Percentiles rank a stretch among this genome's conserved stretches.
These are phyloP conservation scores for Scutellaria baicalensis DNA, from an alignment of 257 asterid genomes.

Conservation along the genomic window DNA sequence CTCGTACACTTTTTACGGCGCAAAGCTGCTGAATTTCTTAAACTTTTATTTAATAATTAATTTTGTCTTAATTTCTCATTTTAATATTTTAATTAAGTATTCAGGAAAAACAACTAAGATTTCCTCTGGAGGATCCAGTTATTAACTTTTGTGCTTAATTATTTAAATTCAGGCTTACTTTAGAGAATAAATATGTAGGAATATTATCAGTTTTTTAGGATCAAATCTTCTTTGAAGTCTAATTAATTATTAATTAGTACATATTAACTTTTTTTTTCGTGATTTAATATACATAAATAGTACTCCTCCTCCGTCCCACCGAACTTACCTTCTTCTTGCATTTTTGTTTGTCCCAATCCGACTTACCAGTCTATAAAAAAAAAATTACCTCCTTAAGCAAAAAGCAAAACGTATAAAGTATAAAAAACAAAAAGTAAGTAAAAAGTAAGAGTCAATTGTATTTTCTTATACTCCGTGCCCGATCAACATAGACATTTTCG, in stretches of 20 bases:
- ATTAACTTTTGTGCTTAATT: background rate
- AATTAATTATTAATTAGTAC: background rate
- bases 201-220: constrained; percentile 16
- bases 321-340: too few species aligned
- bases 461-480: too few species aligned
- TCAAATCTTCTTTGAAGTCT: constrained; percentile 19
- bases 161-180: background rate
- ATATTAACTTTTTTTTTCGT: background rate
- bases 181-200: constrained; percentile 1
- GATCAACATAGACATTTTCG: too few species aligned
- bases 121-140: background rate
- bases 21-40: constrained; percentile 19
- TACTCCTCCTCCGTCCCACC: too few species aligned
- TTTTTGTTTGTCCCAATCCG: too few species aligned
- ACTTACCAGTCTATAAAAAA: too few species aligned
- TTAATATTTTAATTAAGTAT: background rate
- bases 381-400: too few species aligned
- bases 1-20: constrained; percentile 28
- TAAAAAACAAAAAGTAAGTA: too few species aligned
- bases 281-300: background rate
- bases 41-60: background rate
- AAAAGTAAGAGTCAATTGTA: too few species aligned
- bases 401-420: too few species aligned
- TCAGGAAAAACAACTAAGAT: background rate
- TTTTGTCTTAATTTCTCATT: background rate